phyloP scores from a whole-genome alignment of 257 asterid genomes.

The Nicotiana undulata region DNA sequence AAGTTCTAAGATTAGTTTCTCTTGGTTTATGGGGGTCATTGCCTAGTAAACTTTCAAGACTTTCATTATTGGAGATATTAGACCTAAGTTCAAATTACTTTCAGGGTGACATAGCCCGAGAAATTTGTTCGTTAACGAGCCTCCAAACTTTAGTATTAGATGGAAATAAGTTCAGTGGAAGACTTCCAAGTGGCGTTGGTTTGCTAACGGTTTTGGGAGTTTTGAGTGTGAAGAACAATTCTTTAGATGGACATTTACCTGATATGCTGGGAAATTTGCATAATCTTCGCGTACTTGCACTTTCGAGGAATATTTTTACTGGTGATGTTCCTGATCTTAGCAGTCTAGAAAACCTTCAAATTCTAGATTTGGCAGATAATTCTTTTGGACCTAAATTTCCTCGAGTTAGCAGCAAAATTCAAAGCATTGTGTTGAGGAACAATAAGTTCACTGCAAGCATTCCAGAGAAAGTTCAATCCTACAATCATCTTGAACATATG shows the following conservation, averaged over 20 bases:
- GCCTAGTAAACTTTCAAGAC: conserved; percentile 35
- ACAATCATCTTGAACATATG: conserved; percentile 42
- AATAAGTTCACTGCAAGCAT: conserved; percentile 59
- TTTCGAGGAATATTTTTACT: conserved; percentile 62
- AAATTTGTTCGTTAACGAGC: conserved; percentile 35
- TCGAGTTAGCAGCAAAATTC: conserved; percentile 34
- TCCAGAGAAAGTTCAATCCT: conserved; percentile 50
- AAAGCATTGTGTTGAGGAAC: conserved; percentile 41
- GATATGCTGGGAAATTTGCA: conserved; percentile 38
- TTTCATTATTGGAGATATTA: conserved; percentile 64
- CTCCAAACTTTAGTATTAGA: conserved; percentile 76
- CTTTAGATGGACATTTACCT: conserved; percentile 51
- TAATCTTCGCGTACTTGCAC: conserved; percentile 51
- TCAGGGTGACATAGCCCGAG: conserved; percentile 38
- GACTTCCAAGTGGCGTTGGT: conserved; percentile 41
- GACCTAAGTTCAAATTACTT: conserved; percentile 73
- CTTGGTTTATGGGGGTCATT: conserved; percentile 78
- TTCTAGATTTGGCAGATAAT: conserved; percentile 57
- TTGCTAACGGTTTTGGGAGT: conserved; percentile 57
- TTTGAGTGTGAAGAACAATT: conserved; percentile 55
- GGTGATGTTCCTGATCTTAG: conserved; percentile 74
- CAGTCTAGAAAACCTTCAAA: conserved; percentile 54
- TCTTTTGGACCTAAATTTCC: conserved; percentile 78
- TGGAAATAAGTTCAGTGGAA: conserved; percentile 54
- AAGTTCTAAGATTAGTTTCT: conserved; percentile 71